Evolutionary conservation across 2,329 filamentous ascomycete species (phyloP).

Genomic region (Diaporthe eres): DNA sequence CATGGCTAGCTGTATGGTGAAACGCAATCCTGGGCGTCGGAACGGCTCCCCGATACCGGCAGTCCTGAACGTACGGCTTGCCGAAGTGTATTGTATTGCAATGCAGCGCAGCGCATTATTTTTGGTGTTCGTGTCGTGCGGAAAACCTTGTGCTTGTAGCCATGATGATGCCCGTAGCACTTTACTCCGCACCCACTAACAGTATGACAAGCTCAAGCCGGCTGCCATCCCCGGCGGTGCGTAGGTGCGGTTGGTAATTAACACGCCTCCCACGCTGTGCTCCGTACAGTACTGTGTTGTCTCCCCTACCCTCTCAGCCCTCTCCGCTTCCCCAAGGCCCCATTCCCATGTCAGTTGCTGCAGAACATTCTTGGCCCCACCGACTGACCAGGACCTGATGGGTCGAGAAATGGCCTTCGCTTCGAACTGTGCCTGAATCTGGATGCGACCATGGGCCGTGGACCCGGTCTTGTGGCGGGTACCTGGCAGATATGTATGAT

Average conservation of each 20-base stretch:
- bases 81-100: conserved; percentile 11
- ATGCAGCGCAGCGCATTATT: conserved; percentile 26
- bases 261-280: conserved; percentile 1
- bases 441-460: conserved; percentile 15
- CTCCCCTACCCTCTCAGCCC: conserved; percentile 26
- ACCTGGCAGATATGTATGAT: conserved; percentile 35
- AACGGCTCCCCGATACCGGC: conserved; percentile 33
- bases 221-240: conserved; percentile 36
- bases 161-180: conserved; percentile 6
- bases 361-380: conserved; percentile 34
- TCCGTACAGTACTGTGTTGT: not conserved
- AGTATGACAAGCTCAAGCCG: conserved; percentile 31
- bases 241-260: not conserved
- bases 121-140: conserved; percentile 26
- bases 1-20: conserved; percentile 26
- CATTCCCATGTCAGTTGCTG: conserved; percentile 33
- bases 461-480: conserved; percentile 26
- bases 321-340: conserved; percentile 30
- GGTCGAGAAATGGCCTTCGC: conserved; percentile 26
- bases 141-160: conserved; percentile 22
- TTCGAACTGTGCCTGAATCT: conserved; percentile 24
- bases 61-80: conserved; percentile 13
- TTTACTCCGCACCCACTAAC: conserved; percentile 16
- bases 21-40: conserved; percentile 25
- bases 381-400: conserved; percentile 11